Evolutionary conservation across 768 basidiomycete genomes (phyloP).

Genomic region (Lactarius hengduanensis): DNA sequence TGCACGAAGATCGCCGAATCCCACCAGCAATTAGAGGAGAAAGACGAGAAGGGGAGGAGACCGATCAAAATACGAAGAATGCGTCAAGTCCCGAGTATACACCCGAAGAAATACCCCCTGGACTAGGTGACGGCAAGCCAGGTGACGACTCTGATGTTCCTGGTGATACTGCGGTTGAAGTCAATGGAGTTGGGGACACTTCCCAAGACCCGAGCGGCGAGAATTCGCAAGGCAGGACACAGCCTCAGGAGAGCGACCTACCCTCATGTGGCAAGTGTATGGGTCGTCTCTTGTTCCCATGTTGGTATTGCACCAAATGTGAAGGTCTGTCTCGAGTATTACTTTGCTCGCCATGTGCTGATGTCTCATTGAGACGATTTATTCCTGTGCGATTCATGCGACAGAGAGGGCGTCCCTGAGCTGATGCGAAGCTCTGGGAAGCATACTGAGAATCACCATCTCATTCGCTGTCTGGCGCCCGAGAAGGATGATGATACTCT

Average conservation of each 20-base stretch:
- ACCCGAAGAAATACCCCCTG: too few relatives aligned
- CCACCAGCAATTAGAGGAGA: too few relatives aligned
- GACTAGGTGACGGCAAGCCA: not conserved
- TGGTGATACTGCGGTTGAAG: too few relatives aligned
- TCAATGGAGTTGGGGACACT: too few relatives aligned
- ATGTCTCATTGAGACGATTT: not conserved
- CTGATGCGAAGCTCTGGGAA: conserved; percentile 5
- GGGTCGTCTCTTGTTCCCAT: conserved; percentile 17
- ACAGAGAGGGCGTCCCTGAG: conserved; percentile 16
- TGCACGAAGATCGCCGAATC: not conserved
- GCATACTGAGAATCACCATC: conserved; percentile 9
- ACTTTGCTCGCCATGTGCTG: not conserved
- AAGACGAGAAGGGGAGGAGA: not conserved
- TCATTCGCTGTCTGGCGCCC: conserved; percentile 17
- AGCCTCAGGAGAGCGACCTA: conserved; percentile 28
- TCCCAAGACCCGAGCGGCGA: too few relatives aligned
- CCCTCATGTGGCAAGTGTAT: conserved; percentile 30
- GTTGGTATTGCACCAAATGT: conserved; percentile 7
- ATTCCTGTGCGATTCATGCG: conserved; percentile 27
- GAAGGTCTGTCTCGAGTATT: not conserved
- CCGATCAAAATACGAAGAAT: not conserved
- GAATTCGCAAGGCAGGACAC: not conserved
- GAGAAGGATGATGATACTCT: not conserved
- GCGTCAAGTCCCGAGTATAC: not conserved
- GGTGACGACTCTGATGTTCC: not conserved